Percentiles rank a stretch among this genome's conserved stretches.
phyloP scores from a whole-genome alignment of 495 filamentous ascomycete genomes.

The Glutinoglossum americanum region DNA sequence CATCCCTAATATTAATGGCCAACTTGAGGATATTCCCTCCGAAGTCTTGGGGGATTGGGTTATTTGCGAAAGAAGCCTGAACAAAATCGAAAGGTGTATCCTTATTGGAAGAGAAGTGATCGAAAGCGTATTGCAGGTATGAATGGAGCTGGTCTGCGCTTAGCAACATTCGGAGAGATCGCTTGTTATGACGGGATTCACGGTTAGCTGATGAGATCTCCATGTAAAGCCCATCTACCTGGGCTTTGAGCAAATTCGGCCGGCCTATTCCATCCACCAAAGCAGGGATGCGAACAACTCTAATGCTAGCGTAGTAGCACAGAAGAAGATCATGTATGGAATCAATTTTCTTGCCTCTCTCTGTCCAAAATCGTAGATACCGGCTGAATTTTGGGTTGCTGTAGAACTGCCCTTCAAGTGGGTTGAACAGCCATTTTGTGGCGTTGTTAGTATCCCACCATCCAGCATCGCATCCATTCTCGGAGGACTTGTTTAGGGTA shows the following conservation, averaged over 20 bases:
- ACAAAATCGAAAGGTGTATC: constrained; percentile 35
- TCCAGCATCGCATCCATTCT: constrained; percentile 5
- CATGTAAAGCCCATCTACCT: constrained; percentile 24
- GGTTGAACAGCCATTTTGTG: background rate
- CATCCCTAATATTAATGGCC: background rate
- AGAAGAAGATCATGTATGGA: constrained; percentile 27
- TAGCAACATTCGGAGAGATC: constrained; percentile 23
- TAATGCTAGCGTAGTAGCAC: constrained; percentile 32
- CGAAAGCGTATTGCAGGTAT: constrained; percentile 29
- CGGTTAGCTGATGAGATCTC: constrained; percentile 21
- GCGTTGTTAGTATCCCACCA: background rate
- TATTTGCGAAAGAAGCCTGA: constrained; percentile 22
- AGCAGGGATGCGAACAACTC: constrained; percentile 29
- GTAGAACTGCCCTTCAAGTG: background rate
- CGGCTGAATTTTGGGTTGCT: background rate
- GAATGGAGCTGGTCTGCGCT: constrained; percentile 28
- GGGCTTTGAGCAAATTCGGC: constrained; percentile 23
- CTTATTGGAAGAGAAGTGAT: constrained; percentile 30
- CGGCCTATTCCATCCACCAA: too few species aligned
- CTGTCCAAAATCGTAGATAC: background rate
- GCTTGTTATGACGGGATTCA: constrained; percentile 20
- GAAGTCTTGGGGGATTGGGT: constrained; percentile 24
- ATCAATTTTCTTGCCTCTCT: constrained; percentile 12
- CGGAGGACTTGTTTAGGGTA: constrained; percentile 22
- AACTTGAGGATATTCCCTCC: background rate